phyloP scores from a whole-genome alignment of 1,139 yeast species.

The Suhomyces taliae region DNA sequence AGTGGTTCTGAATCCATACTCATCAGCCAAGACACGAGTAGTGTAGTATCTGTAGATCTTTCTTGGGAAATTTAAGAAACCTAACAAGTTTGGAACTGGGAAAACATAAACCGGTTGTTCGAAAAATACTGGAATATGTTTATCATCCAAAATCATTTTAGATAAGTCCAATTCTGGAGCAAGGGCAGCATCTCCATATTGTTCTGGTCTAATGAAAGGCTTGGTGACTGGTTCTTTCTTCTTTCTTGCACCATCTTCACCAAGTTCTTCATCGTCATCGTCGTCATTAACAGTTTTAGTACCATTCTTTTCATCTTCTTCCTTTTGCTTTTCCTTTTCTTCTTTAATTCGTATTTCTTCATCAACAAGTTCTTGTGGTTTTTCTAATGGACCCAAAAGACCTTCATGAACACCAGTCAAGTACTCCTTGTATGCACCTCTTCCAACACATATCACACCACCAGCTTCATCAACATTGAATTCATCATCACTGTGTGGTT shows the following conservation, averaged over 20 bases:
- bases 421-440: conserved; percentile 96
- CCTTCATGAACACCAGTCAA: conserved; percentile 93
- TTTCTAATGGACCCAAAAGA: conserved; percentile 82
- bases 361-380: conserved; percentile 44
- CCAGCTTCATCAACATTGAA: conserved; percentile 55
- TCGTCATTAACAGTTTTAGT: conserved; percentile 16
- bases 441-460: conserved; percentile 88
- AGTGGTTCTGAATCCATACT: conserved; percentile 61
- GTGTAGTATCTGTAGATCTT: conserved; percentile 79
- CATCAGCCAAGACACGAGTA: conserved; percentile 68
- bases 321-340: conserved; percentile 17
- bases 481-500: conserved; percentile 49
- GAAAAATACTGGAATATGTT: conserved; percentile 58
- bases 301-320: conserved; percentile 16
- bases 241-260: conserved; percentile 27
- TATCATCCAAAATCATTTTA: conserved; percentile 25
- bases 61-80: conserved; percentile 73
- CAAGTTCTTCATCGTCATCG: conserved; percentile 17
- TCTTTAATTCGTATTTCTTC: conserved; percentile 29
- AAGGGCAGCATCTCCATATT: conserved; percentile 52
- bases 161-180: conserved; percentile 60
- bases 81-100: conserved; percentile 73
- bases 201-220: conserved; percentile 60
- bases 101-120: conserved; percentile 76
- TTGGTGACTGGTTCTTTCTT: conserved; percentile 50